These are phyloP conservation scores for Boletus rex-veris DNA, from an alignment of 768 basidiomycete species.

Conservation along the genomic window DNA sequence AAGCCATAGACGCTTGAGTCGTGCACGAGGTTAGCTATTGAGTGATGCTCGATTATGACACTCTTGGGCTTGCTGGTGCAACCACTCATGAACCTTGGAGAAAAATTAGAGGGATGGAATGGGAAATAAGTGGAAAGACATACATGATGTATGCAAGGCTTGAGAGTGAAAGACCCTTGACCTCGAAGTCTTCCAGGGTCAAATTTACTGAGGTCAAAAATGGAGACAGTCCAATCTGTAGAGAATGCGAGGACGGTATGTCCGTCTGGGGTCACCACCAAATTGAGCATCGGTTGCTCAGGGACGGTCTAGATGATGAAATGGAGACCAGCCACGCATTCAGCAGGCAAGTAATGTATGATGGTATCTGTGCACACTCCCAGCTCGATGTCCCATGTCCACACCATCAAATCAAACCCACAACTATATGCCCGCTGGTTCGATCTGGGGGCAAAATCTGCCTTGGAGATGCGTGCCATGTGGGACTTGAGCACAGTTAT, in stretches of 20 bases:
- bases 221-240: slow-evolving; percentile 67
- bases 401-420: slow-evolving; percentile 87
- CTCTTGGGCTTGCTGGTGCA: slow-evolving; percentile 24
- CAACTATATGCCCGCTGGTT: slow-evolving; percentile 60
- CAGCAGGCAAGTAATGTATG: slow-evolving; percentile 32
- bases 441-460: slow-evolving; percentile 48
- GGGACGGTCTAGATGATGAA: slow-evolving; percentile 50
- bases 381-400: slow-evolving; percentile 60
- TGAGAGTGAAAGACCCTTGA: slow-evolving; percentile 18
- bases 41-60: slow-evolving; percentile 23
- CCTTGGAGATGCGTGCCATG: slow-evolving; percentile 74
- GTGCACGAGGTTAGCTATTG: slow-evolving; percentile 20
- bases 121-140: background rate
- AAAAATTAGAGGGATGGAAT: background rate
- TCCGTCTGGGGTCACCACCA: slow-evolving; percentile 47
- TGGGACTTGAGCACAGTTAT: slow-evolving; percentile 77
- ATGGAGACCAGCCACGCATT: background rate
- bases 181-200: slow-evolving; percentile 15
- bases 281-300: slow-evolving; percentile 71
- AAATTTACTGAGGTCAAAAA: slow-evolving; percentile 54
- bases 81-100: slow-evolving; percentile 20
- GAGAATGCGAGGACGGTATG: slow-evolving; percentile 56
- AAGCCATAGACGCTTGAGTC: slow-evolving; percentile 23
- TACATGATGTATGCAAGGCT: slow-evolving; percentile 29
- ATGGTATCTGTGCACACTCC: slow-evolving; percentile 71